Evolutionary conservation across 805 yeast species (phyloP).

Genomic region (Blastobotrys chiropterorum): DNA sequence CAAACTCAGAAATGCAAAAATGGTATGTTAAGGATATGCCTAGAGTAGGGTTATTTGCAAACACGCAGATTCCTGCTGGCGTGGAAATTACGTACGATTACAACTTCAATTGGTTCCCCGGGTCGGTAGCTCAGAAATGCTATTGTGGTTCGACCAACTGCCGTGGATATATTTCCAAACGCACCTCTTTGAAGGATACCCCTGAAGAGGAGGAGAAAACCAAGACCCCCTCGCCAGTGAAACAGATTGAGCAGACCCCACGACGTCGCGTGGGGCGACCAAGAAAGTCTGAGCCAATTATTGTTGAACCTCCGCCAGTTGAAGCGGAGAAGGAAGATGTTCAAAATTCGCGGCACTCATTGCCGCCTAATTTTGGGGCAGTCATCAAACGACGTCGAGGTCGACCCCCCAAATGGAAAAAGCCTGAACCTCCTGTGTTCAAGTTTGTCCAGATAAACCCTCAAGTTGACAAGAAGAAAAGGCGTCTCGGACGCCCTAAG

Average conservation of each 20-base stretch:
- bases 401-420: not conserved
- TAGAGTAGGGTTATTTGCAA: conserved; percentile 42
- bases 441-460: not conserved
- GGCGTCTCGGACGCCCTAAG: not conserved
- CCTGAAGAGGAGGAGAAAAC: not conserved
- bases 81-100: conserved; percentile 45
- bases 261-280: not conserved
- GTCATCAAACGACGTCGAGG: not conserved
- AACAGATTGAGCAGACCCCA: not conserved
- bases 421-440: not conserved
- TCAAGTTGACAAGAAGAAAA: not conserved
- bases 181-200: not conserved
- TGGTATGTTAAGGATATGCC: conserved; percentile 43
- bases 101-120: conserved; percentile 41
- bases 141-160: conserved; percentile 39
- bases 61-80: conserved; percentile 34
- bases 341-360: not conserved
- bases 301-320: not conserved
- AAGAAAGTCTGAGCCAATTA: not conserved
- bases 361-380: not conserved
- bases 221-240: not conserved
- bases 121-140: conserved; percentile 40
- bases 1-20: conserved; percentile 44
- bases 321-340: not conserved
- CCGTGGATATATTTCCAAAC: conserved; percentile 30